phyloP scores from a whole-genome alignment of 2,329 filamentous ascomycete species.

The Hawksworthiomyces lignivorus region DNA sequence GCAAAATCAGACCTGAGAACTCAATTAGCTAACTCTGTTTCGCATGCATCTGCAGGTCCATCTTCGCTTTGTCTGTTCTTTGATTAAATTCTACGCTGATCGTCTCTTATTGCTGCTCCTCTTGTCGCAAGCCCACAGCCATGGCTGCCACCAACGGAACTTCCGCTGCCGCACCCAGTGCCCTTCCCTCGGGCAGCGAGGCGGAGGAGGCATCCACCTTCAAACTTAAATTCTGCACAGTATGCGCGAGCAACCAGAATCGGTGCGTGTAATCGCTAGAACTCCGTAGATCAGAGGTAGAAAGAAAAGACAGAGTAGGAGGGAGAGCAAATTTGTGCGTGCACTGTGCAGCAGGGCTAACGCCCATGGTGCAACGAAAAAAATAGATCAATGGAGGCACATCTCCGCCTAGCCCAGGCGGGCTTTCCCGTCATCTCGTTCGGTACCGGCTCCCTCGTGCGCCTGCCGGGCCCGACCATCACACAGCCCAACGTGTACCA shows the following conservation, averaged over 20 bases:
- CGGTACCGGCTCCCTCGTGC: constrained; percentile 89
- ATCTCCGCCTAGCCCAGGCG: constrained; percentile 79
- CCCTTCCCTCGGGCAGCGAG: constrained; percentile 29
- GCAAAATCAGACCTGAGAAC: too few species aligned
- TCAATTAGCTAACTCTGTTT: too few species aligned
- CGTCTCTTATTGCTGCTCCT: too few species aligned
- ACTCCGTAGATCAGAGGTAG: neutral
- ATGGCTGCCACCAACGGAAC: constrained; percentile 7
- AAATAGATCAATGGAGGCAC: constrained; percentile 91
- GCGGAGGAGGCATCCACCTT: constrained; percentile 52
- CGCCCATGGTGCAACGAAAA: too few species aligned
- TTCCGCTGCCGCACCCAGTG: neutral
- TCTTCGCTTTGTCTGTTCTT: too few species aligned
- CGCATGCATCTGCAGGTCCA: too few species aligned
- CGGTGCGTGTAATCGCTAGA: too few species aligned
- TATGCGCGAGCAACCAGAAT: constrained; percentile 98
- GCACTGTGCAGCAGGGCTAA: too few species aligned
- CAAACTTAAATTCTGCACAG: constrained; percentile 94
- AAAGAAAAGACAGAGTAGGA: neutral
- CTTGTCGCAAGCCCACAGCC: neutral
- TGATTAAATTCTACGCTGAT: too few species aligned
- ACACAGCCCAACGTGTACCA: constrained; percentile 94
- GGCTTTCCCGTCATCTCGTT: constrained; percentile 96
- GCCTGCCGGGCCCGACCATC: constrained; percentile 83
- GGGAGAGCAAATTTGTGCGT: too few species aligned